Evolutionary conservation across 306 rosid species (phyloP), one percentile per base, ranked within the genome.

Genomic region (Senna tora): DNA sequence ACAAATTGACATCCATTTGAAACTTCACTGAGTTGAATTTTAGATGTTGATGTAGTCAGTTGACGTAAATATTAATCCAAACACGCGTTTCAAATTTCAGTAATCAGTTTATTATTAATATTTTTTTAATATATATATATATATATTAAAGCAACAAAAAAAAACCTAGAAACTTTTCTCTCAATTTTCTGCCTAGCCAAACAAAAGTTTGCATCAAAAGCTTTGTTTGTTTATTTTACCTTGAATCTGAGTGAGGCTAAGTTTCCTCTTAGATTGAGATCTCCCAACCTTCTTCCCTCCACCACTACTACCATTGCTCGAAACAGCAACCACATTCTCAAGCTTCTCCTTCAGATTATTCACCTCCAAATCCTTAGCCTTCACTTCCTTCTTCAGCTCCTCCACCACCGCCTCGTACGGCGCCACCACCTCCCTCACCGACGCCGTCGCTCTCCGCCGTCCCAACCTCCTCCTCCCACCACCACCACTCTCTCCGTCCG

Each of bases 391-490:
- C 82, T 86, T 91, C 59, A 94, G 82, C 75, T 94, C 99, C 56
- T 89, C 97, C 82, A 94, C 88, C 75, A 86, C 85, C 71, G 92
- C 94, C 86, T 91, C 99, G 63, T 94, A 94, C 79, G 97, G 99
- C 57, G 99, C 99, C 82, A 89, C 97, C 51, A 89, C 88, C 81
- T 89, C 96, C 56, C 87, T 91, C 81, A 94, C 46, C 32, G 84
- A 79, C 57, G 68, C 73, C 59, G 5, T 60, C 3, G 51, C 77
- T 12, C 84, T 71, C 51, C 80, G 65, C 75, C 83, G 59, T 0
- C 64, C 33, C 43, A 7, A 22, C 53, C 65, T 81, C 56, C 73
- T 54, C 0, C 86, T n/a, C n/a, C n/a, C n/a, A n/a, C n/a, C n/a
- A n/a, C n/a, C n/a, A n/a, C n/a, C 66, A 4, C 74, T 80, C 0